phyloP scores from a whole-genome alignment of 805 yeast species.

The Metschnikowia lochheadii region DNA sequence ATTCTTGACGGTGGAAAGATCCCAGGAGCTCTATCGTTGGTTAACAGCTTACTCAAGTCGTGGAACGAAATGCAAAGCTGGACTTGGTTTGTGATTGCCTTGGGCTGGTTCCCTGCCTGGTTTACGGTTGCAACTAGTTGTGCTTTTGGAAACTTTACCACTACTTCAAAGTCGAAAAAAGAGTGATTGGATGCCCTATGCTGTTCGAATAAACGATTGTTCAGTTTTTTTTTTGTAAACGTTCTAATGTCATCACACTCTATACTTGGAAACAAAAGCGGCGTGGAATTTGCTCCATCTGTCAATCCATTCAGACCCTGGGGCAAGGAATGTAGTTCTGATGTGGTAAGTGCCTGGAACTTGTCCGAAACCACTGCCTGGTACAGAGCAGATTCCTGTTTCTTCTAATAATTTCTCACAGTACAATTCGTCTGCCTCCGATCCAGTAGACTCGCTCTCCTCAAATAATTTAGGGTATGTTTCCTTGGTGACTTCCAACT shows the following conservation, averaged over 20 bases:
- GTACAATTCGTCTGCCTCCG: constrained; percentile 82
- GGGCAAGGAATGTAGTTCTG: constrained; percentile 95
- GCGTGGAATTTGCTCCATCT: constrained; percentile 77
- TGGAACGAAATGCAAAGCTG: constrained; percentile 73
- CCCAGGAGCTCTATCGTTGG: constrained; percentile 35
- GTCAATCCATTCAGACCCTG: constrained; percentile 86
- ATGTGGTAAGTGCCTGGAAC: constrained; percentile 83
- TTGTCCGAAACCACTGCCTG: constrained; percentile 97
- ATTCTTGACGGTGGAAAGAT: constrained; percentile 24
- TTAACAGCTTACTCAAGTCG: constrained; percentile 53
- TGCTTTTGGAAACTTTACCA: constrained; percentile 27
- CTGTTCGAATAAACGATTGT: background rate
- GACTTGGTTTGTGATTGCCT: constrained; percentile 74
- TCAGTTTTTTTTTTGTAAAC: background rate
- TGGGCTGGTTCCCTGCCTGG: constrained; percentile 89
- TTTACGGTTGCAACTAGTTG: constrained; percentile 29
- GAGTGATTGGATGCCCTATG: background rate
- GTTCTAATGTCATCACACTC: background rate
- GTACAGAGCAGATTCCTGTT: constrained; percentile 96
- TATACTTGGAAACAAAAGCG: constrained; percentile 58
- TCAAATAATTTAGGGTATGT: constrained; percentile 51
- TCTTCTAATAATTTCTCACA: constrained; percentile 76
- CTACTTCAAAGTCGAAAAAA: background rate
- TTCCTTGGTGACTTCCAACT: constrained; percentile 50
- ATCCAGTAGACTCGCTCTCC: constrained; percentile 52